These are phyloP conservation scores for Pythium sp. DNA, from an alignment of 352 stramenopile species.

Conservation along the genomic window DNA sequence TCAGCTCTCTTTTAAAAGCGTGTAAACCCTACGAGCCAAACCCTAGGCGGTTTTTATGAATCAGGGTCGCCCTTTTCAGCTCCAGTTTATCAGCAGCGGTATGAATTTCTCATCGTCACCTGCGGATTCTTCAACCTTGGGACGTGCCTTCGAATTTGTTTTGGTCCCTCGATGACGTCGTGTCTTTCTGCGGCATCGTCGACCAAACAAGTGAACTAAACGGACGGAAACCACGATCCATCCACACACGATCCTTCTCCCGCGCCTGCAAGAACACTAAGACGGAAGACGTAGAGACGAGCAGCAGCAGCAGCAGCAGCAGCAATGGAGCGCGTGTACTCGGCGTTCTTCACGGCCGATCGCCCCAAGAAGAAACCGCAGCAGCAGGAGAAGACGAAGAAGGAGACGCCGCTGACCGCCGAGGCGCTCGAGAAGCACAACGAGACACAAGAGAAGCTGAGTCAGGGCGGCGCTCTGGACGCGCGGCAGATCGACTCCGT, in stretches of 20 bases:
- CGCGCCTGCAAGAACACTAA: neutral
- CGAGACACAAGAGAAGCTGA: conserved; percentile 28
- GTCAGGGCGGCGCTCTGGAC: neutral
- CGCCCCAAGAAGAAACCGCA: conserved; percentile 31
- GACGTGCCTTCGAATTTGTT: neutral
- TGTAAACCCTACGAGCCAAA: too few species aligned
- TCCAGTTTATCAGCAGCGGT: too few species aligned
- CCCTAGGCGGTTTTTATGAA: too few species aligned
- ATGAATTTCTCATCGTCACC: too few species aligned
- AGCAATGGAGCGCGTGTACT: conserved; percentile 85
- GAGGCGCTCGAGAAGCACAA: conserved; percentile 68
- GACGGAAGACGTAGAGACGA: conserved; percentile 6
- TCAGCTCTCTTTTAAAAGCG: too few species aligned
- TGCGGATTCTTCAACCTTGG: neutral
- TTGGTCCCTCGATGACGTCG: neutral
- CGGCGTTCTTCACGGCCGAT: conserved; percentile 74
- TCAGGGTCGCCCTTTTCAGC: too few species aligned
- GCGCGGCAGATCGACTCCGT: conserved; percentile 3
- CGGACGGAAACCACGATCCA: neutral
- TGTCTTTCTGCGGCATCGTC: neutral
- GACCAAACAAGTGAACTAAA: neutral
- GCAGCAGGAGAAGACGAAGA: conserved; percentile 21
- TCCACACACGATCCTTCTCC: neutral
- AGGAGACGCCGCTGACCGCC: conserved; percentile 48
- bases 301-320: conserved; percentile 12